These are phyloP conservation scores for Ligustrum vulgare DNA, from an alignment of 257 asterid genomes.

Conservation along the genomic window DNA sequence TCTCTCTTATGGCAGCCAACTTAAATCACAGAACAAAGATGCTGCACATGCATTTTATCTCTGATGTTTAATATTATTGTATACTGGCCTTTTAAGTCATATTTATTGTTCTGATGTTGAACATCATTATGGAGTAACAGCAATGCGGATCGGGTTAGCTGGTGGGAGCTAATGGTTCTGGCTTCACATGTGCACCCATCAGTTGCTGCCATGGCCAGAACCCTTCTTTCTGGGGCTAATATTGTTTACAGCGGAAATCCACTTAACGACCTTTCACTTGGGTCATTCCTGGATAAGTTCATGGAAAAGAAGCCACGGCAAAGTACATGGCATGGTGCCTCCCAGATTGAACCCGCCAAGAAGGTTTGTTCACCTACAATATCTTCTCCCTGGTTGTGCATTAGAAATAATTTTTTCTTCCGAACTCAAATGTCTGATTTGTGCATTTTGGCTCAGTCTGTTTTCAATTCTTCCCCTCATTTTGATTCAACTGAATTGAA, in stretches of 20 bases:
- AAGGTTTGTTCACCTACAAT: constrained; percentile 46
- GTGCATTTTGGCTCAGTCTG: neutral
- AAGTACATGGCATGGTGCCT: constrained; percentile 85
- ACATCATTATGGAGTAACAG: constrained; percentile 42
- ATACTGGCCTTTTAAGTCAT: neutral
- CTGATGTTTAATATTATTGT: neutral
- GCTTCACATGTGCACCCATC: constrained; percentile 95
- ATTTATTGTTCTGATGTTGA: neutral
- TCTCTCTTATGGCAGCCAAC: too few species aligned
- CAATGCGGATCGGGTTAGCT: constrained; percentile 84
- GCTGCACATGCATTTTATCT: neutral
- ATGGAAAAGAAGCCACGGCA: constrained; percentile 96
- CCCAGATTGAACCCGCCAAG: constrained; percentile 88
- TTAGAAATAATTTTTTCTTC: too few species aligned
- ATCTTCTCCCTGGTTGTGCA: neutral
- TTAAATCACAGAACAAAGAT: neutral
- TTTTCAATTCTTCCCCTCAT: neutral
- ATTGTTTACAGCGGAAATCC: constrained; percentile 89
- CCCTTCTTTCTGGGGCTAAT: constrained; percentile 85
- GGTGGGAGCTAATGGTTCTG: constrained; percentile 87
- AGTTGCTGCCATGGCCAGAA: constrained; percentile 88
- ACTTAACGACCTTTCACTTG: constrained; percentile 71
- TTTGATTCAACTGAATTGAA: neutral
- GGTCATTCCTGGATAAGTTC: constrained; percentile 87
- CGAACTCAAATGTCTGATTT: too few species aligned